Evolutionary conservation across 768 basidiomycete genomes (phyloP).

Genomic region (Tremella mesenterica): DNA sequence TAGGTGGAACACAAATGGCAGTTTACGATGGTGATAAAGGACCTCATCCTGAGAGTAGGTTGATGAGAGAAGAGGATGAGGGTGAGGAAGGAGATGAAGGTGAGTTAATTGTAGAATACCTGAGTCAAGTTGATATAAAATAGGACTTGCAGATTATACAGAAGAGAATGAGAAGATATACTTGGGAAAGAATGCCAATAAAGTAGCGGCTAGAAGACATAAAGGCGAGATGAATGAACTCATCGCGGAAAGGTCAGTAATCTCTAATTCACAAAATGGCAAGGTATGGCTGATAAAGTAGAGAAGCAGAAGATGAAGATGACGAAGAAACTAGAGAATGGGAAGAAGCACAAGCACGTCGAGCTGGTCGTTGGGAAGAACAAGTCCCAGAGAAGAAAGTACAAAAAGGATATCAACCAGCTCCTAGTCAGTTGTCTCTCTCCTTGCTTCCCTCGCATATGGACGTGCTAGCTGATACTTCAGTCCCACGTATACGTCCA

Average conservation of each 20-base stretch:
- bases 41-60: constrained; percentile 45
- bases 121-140: background rate
- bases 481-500: constrained; percentile 45
- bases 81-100: constrained; percentile 43
- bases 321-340: constrained; percentile 44
- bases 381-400: constrained; percentile 11
- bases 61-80: constrained; percentile 48
- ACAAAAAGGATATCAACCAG: constrained; percentile 40
- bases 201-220: constrained; percentile 38
- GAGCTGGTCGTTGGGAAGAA: constrained; percentile 38
- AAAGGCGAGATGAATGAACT: constrained; percentile 45
- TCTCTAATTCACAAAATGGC: background rate
- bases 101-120: constrained; percentile 6
- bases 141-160: constrained; percentile 43
- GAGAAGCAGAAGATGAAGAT: constrained; percentile 45
- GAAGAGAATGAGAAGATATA: constrained; percentile 42
- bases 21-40: constrained; percentile 35
- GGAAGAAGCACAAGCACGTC: constrained; percentile 46
- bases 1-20: constrained; percentile 42
- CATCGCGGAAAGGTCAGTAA: constrained; percentile 45
- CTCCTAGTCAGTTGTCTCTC: constrained; percentile 39
- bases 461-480: background rate
- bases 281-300: constrained; percentile 6
- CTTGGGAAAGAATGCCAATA: constrained; percentile 45
- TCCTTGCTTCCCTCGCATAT: background rate